Evolutionary conservation across 805 yeast species (phyloP).

Genomic region (Hanseniaspora guilliermondii): DNA sequence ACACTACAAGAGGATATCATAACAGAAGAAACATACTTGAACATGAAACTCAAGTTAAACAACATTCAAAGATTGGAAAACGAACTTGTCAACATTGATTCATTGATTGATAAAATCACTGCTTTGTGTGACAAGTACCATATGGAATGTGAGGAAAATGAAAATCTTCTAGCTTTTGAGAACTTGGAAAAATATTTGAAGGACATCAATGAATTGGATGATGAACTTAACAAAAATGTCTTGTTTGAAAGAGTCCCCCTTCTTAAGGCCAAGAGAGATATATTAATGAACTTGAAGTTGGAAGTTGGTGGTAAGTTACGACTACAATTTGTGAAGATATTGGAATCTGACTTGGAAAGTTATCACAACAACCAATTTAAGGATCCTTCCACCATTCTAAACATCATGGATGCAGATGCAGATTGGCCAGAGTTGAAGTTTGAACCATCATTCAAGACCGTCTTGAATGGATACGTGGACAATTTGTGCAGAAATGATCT

Average conservation of each 20-base stretch:
- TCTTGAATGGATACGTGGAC: constrained; percentile 37
- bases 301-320: constrained; percentile 61
- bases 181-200: constrained; percentile 36
- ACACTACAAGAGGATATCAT: constrained; percentile 39
- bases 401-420: constrained; percentile 29
- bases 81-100: constrained; percentile 32
- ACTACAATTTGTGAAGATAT: constrained; percentile 39
- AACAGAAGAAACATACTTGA: neutral
- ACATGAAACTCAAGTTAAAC: neutral
- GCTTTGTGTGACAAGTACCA: constrained; percentile 22
- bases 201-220: constrained; percentile 44
- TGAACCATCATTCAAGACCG: constrained; percentile 30
- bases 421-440: constrained; percentile 32
- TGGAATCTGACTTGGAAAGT: constrained; percentile 48
- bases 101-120: constrained; percentile 35
- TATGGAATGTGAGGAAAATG: constrained; percentile 20
- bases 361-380: constrained; percentile 35
- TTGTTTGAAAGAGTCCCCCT: constrained; percentile 26
- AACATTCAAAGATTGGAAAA: constrained; percentile 34
- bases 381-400: constrained; percentile 34
- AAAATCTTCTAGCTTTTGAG: constrained; percentile 30
- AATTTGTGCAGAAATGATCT: constrained; percentile 54
- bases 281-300: constrained; percentile 42
- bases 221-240: constrained; percentile 24
- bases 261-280: constrained; percentile 33